Percentiles rank a stretch among this genome's conserved stretches.
These are phyloP conservation scores for Circinella minor DNA, from an alignment of 371 early-diverging fungal genomes.

Conservation along the genomic window DNA sequence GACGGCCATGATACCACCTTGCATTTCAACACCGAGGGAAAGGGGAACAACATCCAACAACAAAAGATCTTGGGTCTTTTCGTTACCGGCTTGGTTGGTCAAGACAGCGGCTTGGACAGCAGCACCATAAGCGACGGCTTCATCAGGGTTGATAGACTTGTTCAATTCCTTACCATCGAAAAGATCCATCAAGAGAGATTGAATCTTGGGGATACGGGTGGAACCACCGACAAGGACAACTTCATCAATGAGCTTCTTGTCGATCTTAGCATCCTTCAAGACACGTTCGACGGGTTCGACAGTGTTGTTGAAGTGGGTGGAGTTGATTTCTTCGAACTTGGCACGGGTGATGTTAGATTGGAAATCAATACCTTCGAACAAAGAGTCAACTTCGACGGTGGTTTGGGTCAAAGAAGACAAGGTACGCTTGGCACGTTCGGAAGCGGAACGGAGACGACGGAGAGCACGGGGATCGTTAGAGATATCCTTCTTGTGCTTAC, in stretches of 20 bases:
- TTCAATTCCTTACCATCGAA: slow-evolving; percentile 86
- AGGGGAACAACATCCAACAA: slow-evolving; percentile 93
- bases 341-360: slow-evolving; percentile 91
- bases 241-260: slow-evolving; percentile 91
- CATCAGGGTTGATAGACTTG: slow-evolving; percentile 94
- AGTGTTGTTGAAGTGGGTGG: slow-evolving; percentile 81
- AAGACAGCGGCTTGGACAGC: slow-evolving; percentile 91
- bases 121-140: slow-evolving; percentile 96
- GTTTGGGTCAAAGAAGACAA: slow-evolving; percentile 86
- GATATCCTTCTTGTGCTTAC: slow-evolving; percentile 80
- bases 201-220: slow-evolving; percentile 99
- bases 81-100: slow-evolving; percentile 71
- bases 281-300: slow-evolving; percentile 83
- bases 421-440: slow-evolving; percentile 97
- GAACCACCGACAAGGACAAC: slow-evolving; percentile 99
- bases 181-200: slow-evolving; percentile 94
- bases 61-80: slow-evolving; percentile 78
- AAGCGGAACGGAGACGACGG: slow-evolving; percentile 91
- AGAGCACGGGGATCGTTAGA: slow-evolving; percentile 85
- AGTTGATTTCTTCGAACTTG: slow-evolving; percentile 92
- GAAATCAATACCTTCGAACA: slow-evolving; percentile 88
- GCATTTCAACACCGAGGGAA: slow-evolving; percentile 95
- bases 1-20: slow-evolving; percentile 97
- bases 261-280: slow-evolving; percentile 91
- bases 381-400: slow-evolving; percentile 89